Evolutionary conservation across 805 yeast genomes (phyloP), one percentile per base, ranked within the genome.

Genomic region (Limtongia smithiae): DNA sequence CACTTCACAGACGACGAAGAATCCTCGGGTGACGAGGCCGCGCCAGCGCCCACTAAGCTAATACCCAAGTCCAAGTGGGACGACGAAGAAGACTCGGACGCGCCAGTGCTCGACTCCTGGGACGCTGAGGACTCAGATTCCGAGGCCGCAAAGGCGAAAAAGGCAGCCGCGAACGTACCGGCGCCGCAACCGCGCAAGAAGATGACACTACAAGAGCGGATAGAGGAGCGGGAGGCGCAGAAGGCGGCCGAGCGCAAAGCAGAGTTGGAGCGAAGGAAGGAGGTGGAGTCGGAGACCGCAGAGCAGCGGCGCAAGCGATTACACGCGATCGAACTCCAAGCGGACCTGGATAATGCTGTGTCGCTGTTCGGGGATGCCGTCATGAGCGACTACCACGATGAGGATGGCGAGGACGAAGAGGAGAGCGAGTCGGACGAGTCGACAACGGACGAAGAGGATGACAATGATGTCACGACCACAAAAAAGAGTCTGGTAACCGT

Each of bases 261-360:
- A 55, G 46, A 17, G 54, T 46, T 14, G 46, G 48, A 17, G 57
- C 65, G 28, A 9, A 6, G 28, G 9, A 25, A 25, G 9, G 42
- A 17, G 18, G 17, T 20, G n/a, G 31, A 17, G 30, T n/a, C n/a
- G n/a, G 85, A 35, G 95, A 87, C 66, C 85, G 80, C 57, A 74
- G 72, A 55, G 82, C 45, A 55, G 33, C 91, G n/a, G 77, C 87
- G 73, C 60, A 89, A 84, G 63, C 68, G 89, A 68, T 74, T 85
- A 68, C 82, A 75, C 63, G 51, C 83, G 66, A 95, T 93, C 18
- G 95, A 91, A 69, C 62, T 87, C 51, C 82, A 80, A 41, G 78
- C 95, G 24, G 98, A 91, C 71, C 74, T 91, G 67, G 87, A 86
- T 68, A 87, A 86, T 65, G 97, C 98, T 27, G 91, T 95, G 7